Conservation (phyloP, 306 rosid genomes). For the Pyrus bretschneideri region DNA sequence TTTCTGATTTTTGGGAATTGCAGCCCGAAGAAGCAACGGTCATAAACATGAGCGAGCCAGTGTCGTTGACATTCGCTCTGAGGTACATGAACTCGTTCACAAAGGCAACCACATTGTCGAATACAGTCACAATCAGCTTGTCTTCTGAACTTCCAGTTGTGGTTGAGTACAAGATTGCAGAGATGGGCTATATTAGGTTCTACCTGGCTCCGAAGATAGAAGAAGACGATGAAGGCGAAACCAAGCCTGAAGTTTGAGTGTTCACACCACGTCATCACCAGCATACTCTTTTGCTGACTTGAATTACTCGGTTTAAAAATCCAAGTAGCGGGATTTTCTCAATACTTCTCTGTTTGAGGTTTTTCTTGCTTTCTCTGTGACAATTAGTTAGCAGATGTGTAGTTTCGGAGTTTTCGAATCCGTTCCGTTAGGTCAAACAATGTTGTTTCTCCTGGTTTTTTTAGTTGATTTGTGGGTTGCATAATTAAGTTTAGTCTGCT, state of each 20-base stretch:
- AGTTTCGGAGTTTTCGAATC: slow-evolving; percentile 1
- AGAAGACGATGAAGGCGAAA: slow-evolving; percentile 74
- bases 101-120: slow-evolving; percentile 79
- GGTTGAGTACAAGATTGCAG: slow-evolving; percentile 61
- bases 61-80: slow-evolving; percentile 74
- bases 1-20: not conserved
- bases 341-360: not conserved
- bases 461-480: not conserved
- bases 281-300: not conserved
- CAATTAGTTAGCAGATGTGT: not conserved
- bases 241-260: slow-evolving; percentile 25
- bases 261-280: not conserved
- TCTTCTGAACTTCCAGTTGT: slow-evolving; percentile 60
- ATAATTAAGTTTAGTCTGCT: not conserved
- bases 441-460: not conserved
- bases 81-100: slow-evolving; percentile 94
- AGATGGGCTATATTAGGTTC: slow-evolving; percentile 68
- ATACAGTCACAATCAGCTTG: slow-evolving; percentile 55
- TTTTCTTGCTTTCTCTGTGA: not conserved
- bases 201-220: slow-evolving; percentile 95
- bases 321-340: not conserved
- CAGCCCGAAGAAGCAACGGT: slow-evolving; percentile 62
- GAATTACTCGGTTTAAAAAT: not conserved
- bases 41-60: slow-evolving; percentile 84
- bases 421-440: not conserved